Evolutionary conservation across 257 asterid species (phyloP), one percentile per base, ranked within the genome.

Genomic region (Solanum etuberosum): DNA sequence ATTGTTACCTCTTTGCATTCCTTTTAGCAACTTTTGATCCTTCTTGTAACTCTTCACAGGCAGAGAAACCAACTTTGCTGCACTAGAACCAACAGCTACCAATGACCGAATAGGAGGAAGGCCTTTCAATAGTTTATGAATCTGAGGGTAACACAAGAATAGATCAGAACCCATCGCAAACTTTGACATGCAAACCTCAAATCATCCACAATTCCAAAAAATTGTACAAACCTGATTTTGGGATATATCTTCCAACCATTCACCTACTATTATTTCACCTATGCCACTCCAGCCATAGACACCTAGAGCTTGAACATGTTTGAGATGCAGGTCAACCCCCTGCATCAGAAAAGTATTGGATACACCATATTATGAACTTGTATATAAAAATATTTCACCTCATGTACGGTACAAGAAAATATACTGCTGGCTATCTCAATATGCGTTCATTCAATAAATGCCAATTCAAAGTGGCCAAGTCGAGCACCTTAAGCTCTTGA

Each of bases 241-340:
- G 85, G 99, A 97, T 90, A 97, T 96, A 86, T 97, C 99, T 91
- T 95, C 99, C 91, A 97, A 90, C 99, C 99, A 97, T 89, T 95
- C 99, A 86, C 98, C 99, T 84, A 97, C 85, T 87, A 93, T 89
- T 20, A 94, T 91, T 92, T 97, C 99, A 86, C 93, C 91, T 70
- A 96, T 93, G 90, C 92, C 89, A 86, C 91, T 86, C 99, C 98
- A 97, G 72, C 99, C 99, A 88, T 95, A 97, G 89, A 92, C 92
- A 74, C 99, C 99, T 89, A 87, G 92, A 72, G 97, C 97, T 89
- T 95, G 95, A 76, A 96, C 99, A 86, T 92, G 97, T 87, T 97
- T 96, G 89, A 96, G 98, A 87, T 94, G 96, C 87, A 97, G 90
- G 90, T 97, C 99, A 90, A 96, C 94, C 84, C 98, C 98, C 99